Conservation (phyloP, 2,329 filamentous ascomycete genomes). For the Rhexocercosporidium sp. region DNA sequence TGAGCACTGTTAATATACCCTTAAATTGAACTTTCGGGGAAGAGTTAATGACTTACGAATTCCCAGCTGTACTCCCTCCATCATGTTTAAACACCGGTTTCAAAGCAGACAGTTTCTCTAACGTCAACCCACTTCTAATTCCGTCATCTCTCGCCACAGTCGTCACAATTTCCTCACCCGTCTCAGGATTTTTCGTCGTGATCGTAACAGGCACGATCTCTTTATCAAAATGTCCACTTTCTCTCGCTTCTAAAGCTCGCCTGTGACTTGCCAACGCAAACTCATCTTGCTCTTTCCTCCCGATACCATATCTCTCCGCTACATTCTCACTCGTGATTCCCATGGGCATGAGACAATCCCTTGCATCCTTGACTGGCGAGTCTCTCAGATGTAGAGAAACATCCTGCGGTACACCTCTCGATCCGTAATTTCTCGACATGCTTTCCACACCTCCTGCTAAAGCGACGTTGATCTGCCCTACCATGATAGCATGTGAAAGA, state of each 20-base stretch:
- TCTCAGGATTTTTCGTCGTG: conserved; percentile 44
- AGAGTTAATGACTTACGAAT: conserved; percentile 44
- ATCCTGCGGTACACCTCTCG: conserved; percentile 64
- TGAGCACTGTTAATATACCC: not conserved
- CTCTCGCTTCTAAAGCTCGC: conserved; percentile 63
- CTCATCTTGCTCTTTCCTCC: conserved; percentile 63
- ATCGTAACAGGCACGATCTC: conserved; percentile 69
- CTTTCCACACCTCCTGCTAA: conserved; percentile 72
- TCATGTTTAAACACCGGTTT: conserved; percentile 67
- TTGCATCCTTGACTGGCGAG: conserved; percentile 58
- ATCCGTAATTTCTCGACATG: conserved; percentile 72
- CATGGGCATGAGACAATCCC: conserved; percentile 74
- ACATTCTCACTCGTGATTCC: conserved; percentile 72
- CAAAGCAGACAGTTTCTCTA: conserved; percentile 63
- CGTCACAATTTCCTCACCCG: conserved; percentile 48
- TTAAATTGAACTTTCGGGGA: not conserved
- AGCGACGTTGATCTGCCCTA: conserved; percentile 64
- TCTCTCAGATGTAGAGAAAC: conserved; percentile 64
- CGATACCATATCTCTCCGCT: conserved; percentile 64
- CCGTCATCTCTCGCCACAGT: conserved; percentile 66
- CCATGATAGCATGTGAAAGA: conserved; percentile 64
- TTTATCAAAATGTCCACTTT: conserved; percentile 61
- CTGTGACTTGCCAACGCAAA: conserved; percentile 66
- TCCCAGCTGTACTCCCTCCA: conserved; percentile 67
- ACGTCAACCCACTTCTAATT: conserved; percentile 60